A percentile compares a stretch with the other conserved stretches of the same genome.
Evolutionary conservation across 106 monocot species (phyloP).

Genomic region (Platanthera guangdongensis): DNA sequence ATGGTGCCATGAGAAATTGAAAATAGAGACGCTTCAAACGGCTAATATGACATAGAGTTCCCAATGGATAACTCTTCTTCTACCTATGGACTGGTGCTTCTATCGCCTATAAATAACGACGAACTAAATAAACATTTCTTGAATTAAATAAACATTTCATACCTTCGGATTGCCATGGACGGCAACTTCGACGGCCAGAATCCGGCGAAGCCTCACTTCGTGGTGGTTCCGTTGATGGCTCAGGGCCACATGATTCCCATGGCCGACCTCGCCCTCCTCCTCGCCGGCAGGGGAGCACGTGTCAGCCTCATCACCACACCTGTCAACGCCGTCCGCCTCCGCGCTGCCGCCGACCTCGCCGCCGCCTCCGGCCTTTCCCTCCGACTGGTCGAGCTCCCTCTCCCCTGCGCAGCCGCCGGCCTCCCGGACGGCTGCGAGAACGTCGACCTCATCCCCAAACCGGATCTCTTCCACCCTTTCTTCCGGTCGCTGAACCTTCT

Average conservation of each 20-base stretch:
- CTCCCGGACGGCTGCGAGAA: conserved; percentile 32
- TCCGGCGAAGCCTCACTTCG: conserved; percentile 15
- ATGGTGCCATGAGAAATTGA: too few species aligned
- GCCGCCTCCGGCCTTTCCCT: background rate
- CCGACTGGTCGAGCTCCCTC: conserved; percentile 15
- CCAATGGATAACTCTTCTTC: too few species aligned
- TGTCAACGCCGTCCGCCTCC: conserved; percentile 23
- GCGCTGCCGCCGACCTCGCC: background rate
- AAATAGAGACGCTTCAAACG: too few species aligned
- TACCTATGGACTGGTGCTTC: too few species aligned
- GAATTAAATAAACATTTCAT: too few species aligned
- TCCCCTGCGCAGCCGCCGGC: conserved; percentile 16
- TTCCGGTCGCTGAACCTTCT: conserved; percentile 7
- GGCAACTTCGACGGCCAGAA: background rate
- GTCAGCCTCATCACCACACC: conserved; percentile 40
- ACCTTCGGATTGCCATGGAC: background rate
- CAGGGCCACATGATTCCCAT: conserved; percentile 44
- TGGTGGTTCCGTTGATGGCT: conserved; percentile 33
- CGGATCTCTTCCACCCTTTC: conserved; percentile 4
- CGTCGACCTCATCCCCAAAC: conserved; percentile 17
- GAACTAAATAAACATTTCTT: too few species aligned
- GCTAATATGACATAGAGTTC: too few species aligned
- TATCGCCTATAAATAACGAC: too few species aligned
- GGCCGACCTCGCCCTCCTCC: conserved; percentile 24
- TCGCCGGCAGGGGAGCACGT: conserved; percentile 17